Percentiles rank a stretch among this genome's conserved stretches.
Evolutionary conservation across 2,329 filamentous ascomycete genomes (phyloP).

Genomic region (Lachnellula arida): DNA sequence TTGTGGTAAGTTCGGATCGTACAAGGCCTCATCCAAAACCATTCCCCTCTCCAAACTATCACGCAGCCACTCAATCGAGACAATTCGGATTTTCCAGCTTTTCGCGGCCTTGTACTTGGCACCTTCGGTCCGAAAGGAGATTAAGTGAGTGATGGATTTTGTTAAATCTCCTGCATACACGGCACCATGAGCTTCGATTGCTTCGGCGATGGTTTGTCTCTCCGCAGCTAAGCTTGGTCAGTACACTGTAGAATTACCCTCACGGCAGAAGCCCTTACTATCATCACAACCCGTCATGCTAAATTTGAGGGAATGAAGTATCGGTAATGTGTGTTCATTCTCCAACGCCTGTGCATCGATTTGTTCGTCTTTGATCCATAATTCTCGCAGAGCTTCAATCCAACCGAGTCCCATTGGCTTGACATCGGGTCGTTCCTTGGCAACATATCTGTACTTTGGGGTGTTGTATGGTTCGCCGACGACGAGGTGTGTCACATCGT

Average conservation of each 20-base stretch:
- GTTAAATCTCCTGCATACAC: constrained; percentile 84
- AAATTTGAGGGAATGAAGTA: constrained; percentile 59
- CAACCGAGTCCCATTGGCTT: constrained; percentile 76
- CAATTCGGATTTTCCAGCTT: constrained; percentile 73
- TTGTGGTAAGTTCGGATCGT: constrained; percentile 66
- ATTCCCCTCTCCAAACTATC: constrained; percentile 82
- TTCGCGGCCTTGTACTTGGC: constrained; percentile 89
- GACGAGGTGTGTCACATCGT: constrained; percentile 89
- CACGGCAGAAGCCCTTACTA: constrained; percentile 43
- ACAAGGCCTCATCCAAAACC: constrained; percentile 82
- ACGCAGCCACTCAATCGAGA: constrained; percentile 78
- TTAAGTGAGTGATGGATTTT: constrained; percentile 78
- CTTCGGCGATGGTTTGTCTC: constrained; percentile 63
- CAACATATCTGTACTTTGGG: constrained; percentile 92
- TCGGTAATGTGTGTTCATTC: constrained; percentile 56
- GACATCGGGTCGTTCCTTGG: constrained; percentile 81
- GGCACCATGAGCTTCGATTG: constrained; percentile 66
- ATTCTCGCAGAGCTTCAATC: constrained; percentile 72
- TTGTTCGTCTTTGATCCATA: constrained; percentile 76
- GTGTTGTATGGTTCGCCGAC: constrained; percentile 79
- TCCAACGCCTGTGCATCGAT: constrained; percentile 71
- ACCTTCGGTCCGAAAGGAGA: constrained; percentile 72
- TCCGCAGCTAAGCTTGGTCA: constrained; percentile 47
- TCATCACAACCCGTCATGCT: constrained; percentile 69
- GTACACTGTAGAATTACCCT: constrained; percentile 25